These are phyloP conservation scores for Colletotrichum musicola DNA, from an alignment of 2,329 filamentous ascomycete genomes.

Conservation along the genomic window DNA sequence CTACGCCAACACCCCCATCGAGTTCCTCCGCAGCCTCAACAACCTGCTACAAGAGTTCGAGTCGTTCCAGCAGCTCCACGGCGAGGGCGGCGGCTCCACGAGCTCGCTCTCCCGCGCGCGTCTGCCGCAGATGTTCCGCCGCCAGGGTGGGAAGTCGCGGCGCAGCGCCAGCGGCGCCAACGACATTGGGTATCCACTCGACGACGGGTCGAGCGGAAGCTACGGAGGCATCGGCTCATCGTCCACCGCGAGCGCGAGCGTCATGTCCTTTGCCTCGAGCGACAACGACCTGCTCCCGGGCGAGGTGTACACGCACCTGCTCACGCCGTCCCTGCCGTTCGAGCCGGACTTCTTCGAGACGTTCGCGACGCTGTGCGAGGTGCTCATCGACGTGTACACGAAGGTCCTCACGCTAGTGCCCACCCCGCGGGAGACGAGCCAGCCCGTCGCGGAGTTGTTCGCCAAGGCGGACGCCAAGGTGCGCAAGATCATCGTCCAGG, in stretches of 20 bases:
- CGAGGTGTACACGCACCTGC: conserved; percentile 87
- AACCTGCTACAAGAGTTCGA: conserved; percentile 92
- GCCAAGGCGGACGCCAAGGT: conserved; percentile 88
- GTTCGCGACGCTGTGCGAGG: conserved; percentile 94
- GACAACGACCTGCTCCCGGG: conserved; percentile 79
- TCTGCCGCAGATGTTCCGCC: conserved; percentile 86
- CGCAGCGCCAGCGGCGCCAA: conserved; percentile 64
- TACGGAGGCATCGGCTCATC: conserved; percentile 44
- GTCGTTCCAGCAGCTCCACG: conserved; percentile 88
- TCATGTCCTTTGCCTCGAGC: conserved; percentile 70
- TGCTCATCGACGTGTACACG: conserved; percentile 92
- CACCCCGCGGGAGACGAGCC: conserved; percentile 79
- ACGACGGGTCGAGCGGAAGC: conserved; percentile 44
- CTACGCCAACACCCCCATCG: conserved; percentile 80
- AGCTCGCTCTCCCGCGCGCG: conserved; percentile 81
- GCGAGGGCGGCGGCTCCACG: conserved; percentile 77
- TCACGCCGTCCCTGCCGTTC: conserved; percentile 94
- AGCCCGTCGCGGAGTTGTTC: conserved; percentile 84
- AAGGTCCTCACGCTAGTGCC: conserved; percentile 81
- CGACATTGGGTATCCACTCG: conserved; percentile 48
- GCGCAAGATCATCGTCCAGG: conserved; percentile 88
- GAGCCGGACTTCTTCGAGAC: conserved; percentile 98
- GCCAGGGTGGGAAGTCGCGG: conserved; percentile 70
- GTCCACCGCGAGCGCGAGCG: conserved; percentile 53
- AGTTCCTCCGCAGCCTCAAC: conserved; percentile 90